These are phyloP conservation scores for Candolleomyces efflorescens DNA, from an alignment of 768 basidiomycete genomes.

Conservation along the genomic window DNA sequence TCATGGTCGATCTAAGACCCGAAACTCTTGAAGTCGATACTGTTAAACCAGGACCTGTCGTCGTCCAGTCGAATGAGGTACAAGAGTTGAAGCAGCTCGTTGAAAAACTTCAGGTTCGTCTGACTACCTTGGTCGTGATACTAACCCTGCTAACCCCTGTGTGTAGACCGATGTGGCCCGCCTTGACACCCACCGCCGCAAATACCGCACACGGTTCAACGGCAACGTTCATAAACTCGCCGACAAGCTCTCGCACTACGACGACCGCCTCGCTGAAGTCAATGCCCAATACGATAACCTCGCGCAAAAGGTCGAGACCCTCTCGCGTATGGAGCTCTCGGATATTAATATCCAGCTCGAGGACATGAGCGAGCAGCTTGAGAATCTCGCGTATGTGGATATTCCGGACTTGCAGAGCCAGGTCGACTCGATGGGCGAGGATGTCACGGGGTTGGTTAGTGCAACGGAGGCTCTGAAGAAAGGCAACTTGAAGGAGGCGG, in stretches of 20 bases:
- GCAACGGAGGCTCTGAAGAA: slow-evolving; percentile 4
- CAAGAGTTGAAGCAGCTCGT: slow-evolving; percentile 8
- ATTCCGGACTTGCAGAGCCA: slow-evolving; percentile 31
- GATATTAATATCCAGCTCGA: slow-evolving; percentile 22
- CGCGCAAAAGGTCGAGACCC: slow-evolving; percentile 31
- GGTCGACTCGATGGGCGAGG: slow-evolving; percentile 30
- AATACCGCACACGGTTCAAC: slow-evolving; percentile 40
- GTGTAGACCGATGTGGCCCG: slow-evolving; percentile 31
- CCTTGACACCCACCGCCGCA: slow-evolving; percentile 35
- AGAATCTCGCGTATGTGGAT: slow-evolving; percentile 24
- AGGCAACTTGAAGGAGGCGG: too few relatives aligned
- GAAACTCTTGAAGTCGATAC: slow-evolving; percentile 12
- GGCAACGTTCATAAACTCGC: slow-evolving; percentile 34
- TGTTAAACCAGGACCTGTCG: slow-evolving; percentile 7
- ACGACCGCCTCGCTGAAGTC: slow-evolving; percentile 35
- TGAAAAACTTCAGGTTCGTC: slow-evolving; percentile 17
- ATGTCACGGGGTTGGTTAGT: neutral
- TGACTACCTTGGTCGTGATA: neutral
- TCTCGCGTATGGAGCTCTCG: slow-evolving; percentile 21
- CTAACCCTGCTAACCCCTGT: too few relatives aligned
- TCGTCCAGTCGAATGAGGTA: slow-evolving; percentile 2
- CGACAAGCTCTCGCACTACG: slow-evolving; percentile 35
- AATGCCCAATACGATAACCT: slow-evolving; percentile 31
- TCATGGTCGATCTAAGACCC: neutral
- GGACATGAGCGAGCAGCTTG: slow-evolving; percentile 26